These are phyloP conservation scores for Colletotrichum neosansevieriae DNA, from an alignment of 2,329 filamentous ascomycete genomes.

Conservation along the genomic window DNA sequence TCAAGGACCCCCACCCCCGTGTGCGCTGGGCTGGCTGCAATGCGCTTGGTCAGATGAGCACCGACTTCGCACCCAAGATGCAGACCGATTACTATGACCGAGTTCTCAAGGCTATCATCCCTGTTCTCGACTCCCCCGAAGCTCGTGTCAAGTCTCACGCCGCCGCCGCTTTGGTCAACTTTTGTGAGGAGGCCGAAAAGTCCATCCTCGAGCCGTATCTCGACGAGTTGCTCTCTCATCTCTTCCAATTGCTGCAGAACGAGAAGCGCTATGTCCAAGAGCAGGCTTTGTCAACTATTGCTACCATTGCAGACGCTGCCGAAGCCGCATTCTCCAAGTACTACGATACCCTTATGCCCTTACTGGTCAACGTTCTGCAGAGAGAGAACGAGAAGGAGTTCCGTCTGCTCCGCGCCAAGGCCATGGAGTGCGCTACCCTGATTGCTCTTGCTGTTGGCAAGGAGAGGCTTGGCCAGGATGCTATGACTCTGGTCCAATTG, in stretches of 20 bases:
- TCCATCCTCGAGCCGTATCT: slow-evolving; percentile 91
- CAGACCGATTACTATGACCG: slow-evolving; percentile 93
- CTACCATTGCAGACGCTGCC: slow-evolving; percentile 97
- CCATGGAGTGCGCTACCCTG: slow-evolving; percentile 98
- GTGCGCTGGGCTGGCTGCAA: slow-evolving; percentile 99
- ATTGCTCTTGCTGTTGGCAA: slow-evolving; percentile 96
- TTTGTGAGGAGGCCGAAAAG: slow-evolving; percentile 98
- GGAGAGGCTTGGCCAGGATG: slow-evolving; percentile 89
- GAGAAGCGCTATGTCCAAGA: slow-evolving; percentile 97
- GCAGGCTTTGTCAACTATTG: slow-evolving; percentile 96
- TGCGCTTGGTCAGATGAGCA: slow-evolving; percentile 99
- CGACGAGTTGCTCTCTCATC: slow-evolving; percentile 84
- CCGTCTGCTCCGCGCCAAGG: slow-evolving; percentile 90
- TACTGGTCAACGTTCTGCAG: slow-evolving; percentile 89
- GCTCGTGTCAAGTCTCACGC: slow-evolving; percentile 96
- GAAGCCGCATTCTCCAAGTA: slow-evolving; percentile 95
- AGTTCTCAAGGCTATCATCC: slow-evolving; percentile 91
- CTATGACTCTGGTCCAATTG: slow-evolving; percentile 86
- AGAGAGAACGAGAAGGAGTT: slow-evolving; percentile 95
- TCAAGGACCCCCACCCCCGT: slow-evolving; percentile 90
- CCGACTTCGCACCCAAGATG: slow-evolving; percentile 98
- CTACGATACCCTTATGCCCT: slow-evolving; percentile 95
- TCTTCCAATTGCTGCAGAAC: slow-evolving; percentile 89
- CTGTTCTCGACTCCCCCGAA: slow-evolving; percentile 89
- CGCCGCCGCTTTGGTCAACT: slow-evolving; percentile 97